Conservation (phyloP, 2,329 filamentous ascomycete species). For the Zasmidium citrigriseum region DNA sequence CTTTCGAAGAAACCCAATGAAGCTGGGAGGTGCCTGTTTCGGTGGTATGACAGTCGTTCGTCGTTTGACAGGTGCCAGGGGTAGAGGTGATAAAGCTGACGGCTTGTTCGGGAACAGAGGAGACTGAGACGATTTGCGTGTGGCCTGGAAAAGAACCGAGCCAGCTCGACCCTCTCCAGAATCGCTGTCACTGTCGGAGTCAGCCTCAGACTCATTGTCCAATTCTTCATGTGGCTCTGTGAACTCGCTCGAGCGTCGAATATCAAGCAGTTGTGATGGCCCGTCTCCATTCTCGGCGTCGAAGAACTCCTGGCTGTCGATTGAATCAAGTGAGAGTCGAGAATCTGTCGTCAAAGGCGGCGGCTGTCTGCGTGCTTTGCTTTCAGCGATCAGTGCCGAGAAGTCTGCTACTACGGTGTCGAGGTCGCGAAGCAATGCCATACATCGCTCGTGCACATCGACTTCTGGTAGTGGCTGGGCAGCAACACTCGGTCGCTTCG, state of each 20-base stretch:
- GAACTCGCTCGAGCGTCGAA: slow-evolving; percentile 71
- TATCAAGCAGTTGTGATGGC: slow-evolving; percentile 70
- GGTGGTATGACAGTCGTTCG: slow-evolving; percentile 71
- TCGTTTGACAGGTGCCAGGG: slow-evolving; percentile 66
- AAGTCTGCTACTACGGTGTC: slow-evolving; percentile 85
- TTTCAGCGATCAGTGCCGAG: slow-evolving; percentile 71
- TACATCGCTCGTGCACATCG: slow-evolving; percentile 77
- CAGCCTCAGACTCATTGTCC: slow-evolving; percentile 50
- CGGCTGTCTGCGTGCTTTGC: slow-evolving; percentile 71
- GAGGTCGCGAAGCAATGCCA: slow-evolving; percentile 79
- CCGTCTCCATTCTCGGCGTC: slow-evolving; percentile 72
- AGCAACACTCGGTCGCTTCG: slow-evolving; percentile 32
- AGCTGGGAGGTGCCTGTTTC: slow-evolving; percentile 78
- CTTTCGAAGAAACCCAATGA: slow-evolving; percentile 93
- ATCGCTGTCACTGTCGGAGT: slow-evolving; percentile 66
- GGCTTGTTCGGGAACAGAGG: slow-evolving; percentile 72
- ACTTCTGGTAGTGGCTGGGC: slow-evolving; percentile 24
- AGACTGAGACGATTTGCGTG: slow-evolving; percentile 23
- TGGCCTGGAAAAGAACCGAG: slow-evolving; percentile 20
- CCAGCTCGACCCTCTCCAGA: slow-evolving; percentile 46
- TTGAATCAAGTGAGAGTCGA: slow-evolving; percentile 76
- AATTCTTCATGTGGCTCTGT: slow-evolving; percentile 62
- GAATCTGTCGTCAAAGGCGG: slow-evolving; percentile 47
- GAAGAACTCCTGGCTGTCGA: slow-evolving; percentile 87
- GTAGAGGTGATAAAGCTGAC: slow-evolving; percentile 75